Conservation (phyloP, 1,284 basidiomycete species). For the Apiotrichum akiyoshidainum region DNA sequence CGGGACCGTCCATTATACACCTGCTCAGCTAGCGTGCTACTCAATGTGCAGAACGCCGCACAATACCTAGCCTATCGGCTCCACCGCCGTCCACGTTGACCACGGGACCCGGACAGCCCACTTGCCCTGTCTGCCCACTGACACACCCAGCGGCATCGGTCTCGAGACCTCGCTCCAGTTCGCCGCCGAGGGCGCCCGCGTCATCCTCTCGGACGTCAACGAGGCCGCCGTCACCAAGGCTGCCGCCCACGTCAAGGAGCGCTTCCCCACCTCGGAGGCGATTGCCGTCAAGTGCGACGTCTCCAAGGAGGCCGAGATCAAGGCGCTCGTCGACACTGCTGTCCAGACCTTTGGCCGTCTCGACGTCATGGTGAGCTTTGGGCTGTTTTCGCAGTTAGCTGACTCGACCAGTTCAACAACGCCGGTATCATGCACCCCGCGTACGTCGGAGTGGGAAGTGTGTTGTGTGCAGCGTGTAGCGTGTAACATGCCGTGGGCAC, state of each 20-base stretch:
- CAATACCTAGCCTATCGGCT: too few species aligned
- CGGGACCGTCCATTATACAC: too few species aligned
- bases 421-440: conserved; percentile 91
- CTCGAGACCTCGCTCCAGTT: conserved; percentile 89
- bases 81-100: too few species aligned
- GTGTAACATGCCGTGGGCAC: conserved; percentile 66
- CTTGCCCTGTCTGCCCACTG: background rate
- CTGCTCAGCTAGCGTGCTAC: too few species aligned
- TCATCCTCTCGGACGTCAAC: conserved; percentile 86
- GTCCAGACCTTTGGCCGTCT: conserved; percentile 81
- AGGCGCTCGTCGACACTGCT: conserved; percentile 72
- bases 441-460: conserved; percentile 9
- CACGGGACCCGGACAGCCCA: too few species aligned
- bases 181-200: conserved; percentile 82
- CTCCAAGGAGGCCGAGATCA: conserved; percentile 78
- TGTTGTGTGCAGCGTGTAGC: too few species aligned
- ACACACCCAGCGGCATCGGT: conserved; percentile 66
- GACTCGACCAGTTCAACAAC: conserved; percentile 67
- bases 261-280: conserved; percentile 67
- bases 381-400: background rate
- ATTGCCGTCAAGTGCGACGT: conserved; percentile 79
- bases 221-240: conserved; percentile 68
- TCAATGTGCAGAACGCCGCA: too few species aligned
- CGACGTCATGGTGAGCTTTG: conserved; percentile 81
- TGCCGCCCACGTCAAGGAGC: conserved; percentile 62